Evolutionary conservation across 2,329 filamentous ascomycete genomes (phyloP), one percentile per base, ranked within the genome.

Genomic region (Cercospora sp.): DNA sequence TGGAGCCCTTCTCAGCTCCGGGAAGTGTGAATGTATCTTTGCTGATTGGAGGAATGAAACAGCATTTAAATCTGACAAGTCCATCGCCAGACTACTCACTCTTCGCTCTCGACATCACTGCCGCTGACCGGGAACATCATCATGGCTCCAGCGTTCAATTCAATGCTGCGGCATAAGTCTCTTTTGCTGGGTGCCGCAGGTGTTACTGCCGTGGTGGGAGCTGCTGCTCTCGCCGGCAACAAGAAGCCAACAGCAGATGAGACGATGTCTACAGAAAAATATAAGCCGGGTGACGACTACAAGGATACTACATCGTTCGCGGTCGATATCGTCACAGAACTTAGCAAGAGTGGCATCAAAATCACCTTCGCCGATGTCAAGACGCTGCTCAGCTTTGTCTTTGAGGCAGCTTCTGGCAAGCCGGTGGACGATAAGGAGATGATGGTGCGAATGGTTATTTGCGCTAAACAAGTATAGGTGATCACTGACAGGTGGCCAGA

Each of bases 201-300:
- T 51, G 45, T 51, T 5, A 26, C 45, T 12, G 45, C 45, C 4
- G 45, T 51, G 45, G 34, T 37, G 5, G 45, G 45, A 26, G 24
- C 45, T 26, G 45, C 45, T 12, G 45, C 45, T 51, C 45, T 51
- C 7, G 24, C 24, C 18, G 45, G 45, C 0, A 51, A 51, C 24
- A 51, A 51, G 45, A 51, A 51, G n/a, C 3, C 45, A 18, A 26
- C 45, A 51, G 24, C 24, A 51, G 45, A 51, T 18, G 45, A 51
- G 24, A 26, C n/a, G 18, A 51, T 51, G 18, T 51, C 45, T 51
- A 32, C 63, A 10, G 30, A 30, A 12, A 51, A 51, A 16, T 51
- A 51, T 18, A 51, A 51, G 18, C 45, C 63, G 40, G 63, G 59
- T 16, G 43, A 45, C 13, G 18, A 24, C 34, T 61, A 61, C n/a